Conservation (phyloP, 2,329 filamentous ascomycete genomes). For the Plenodomus tracheiphilus region DNA sequence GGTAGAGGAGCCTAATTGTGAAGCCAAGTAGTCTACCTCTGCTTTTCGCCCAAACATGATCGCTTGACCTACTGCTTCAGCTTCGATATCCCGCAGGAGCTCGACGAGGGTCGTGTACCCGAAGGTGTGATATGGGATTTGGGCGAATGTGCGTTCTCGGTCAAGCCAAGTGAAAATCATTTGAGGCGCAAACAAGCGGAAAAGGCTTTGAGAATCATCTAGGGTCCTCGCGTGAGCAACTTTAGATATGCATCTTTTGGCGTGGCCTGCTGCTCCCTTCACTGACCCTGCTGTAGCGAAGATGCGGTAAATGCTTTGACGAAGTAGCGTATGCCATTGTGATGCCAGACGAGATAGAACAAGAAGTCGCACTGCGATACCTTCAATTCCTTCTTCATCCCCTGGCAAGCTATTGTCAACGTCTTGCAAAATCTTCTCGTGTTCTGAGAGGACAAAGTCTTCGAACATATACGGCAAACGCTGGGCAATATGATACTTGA, state of each 20-base stretch:
- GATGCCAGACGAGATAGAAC: slow-evolving; percentile 78
- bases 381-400: slow-evolving; percentile 72
- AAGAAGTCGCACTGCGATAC: slow-evolving; percentile 80
- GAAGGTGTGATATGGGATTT: slow-evolving; percentile 85
- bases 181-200: slow-evolving; percentile 83
- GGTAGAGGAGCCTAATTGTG: slow-evolving; percentile 35
- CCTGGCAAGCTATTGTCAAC: slow-evolving; percentile 78
- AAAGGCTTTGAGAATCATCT: slow-evolving; percentile 69
- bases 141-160: slow-evolving; percentile 53
- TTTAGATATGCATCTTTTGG: slow-evolving; percentile 68
- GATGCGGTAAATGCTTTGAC: slow-evolving; percentile 88
- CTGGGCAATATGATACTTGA: slow-evolving; percentile 76
- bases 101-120: slow-evolving; percentile 71
- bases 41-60: slow-evolving; percentile 77
- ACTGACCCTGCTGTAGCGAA: slow-evolving; percentile 86
- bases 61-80: slow-evolving; percentile 78
- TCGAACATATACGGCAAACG: slow-evolving; percentile 75
- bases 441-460: slow-evolving; percentile 77
- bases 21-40: slow-evolving; percentile 64
- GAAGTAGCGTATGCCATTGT: slow-evolving; percentile 81
- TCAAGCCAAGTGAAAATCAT: slow-evolving; percentile 90
- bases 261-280: slow-evolving; percentile 66
- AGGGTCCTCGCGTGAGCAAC: slow-evolving; percentile 70
- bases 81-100: slow-evolving; percentile 70
- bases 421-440: slow-evolving; percentile 83